These are phyloP conservation scores for Tolypocladium tropicale DNA, from an alignment of 2,329 filamentous ascomycete species.

Conservation along the genomic window DNA sequence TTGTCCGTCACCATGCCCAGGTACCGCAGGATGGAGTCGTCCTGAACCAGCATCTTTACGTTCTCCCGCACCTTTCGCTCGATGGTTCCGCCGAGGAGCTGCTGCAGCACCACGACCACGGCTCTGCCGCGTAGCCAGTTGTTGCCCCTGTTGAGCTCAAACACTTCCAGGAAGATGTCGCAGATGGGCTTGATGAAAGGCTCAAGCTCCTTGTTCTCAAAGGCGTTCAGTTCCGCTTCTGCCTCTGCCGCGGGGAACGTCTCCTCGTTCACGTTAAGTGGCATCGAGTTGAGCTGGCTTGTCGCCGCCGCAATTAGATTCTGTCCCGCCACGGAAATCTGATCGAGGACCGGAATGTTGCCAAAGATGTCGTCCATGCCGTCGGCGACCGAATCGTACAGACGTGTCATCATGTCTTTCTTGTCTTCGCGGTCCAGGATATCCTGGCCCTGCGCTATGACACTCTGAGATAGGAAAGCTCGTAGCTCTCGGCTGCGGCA, in stretches of 20 bases:
- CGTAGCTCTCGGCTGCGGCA: slow-evolving; percentile 88
- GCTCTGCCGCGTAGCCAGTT: slow-evolving; percentile 95
- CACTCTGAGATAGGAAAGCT: slow-evolving; percentile 84
- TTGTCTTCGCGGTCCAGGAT: slow-evolving; percentile 52
- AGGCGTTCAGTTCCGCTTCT: slow-evolving; percentile 87
- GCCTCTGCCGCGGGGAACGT: slow-evolving; percentile 57
- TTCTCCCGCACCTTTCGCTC: slow-evolving; percentile 90
- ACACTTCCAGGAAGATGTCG: slow-evolving; percentile 92
- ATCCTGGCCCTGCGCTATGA: slow-evolving; percentile 54
- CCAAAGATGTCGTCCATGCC: slow-evolving; percentile 97
- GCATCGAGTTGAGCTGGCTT: slow-evolving; percentile 48
- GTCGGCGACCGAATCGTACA: slow-evolving; percentile 95
- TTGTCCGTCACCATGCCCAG: slow-evolving; percentile 61
- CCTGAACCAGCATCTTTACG: slow-evolving; percentile 61
- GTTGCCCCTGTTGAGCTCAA: slow-evolving; percentile 88
- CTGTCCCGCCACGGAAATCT: slow-evolving; percentile 85
- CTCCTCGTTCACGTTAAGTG: slow-evolving; percentile 41
- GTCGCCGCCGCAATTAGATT: slow-evolving; percentile 75
- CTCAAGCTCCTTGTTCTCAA: slow-evolving; percentile 79
- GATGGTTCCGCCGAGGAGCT: slow-evolving; percentile 89
- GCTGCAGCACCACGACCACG: slow-evolving; percentile 91
- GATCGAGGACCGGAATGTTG: slow-evolving; percentile 90
- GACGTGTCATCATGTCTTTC: slow-evolving; percentile 81
- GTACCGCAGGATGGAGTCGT: slow-evolving; percentile 70
- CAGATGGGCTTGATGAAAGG: slow-evolving; percentile 98